Base-by-base conservation (phyloP, 2,329 filamentous ascomycete genomes). In the Emericellopsis cladophorae region DNA sequence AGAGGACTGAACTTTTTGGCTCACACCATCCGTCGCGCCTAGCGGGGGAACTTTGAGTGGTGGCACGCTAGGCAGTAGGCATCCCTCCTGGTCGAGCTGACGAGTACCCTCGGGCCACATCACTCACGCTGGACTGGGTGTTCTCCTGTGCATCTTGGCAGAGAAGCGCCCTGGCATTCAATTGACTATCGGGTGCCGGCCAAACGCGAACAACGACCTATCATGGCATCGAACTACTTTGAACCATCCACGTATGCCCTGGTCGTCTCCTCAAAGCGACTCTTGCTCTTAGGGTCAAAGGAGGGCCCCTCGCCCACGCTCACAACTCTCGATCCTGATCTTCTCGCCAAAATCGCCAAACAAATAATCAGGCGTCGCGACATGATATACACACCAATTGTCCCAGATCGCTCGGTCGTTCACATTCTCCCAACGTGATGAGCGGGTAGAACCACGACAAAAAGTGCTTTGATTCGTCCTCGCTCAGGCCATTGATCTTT, bases 351-450 rank as follows among this genome's bases (percentile, higher is more conserved):
- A 49, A 1, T 56, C 61, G n/a, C 24, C 24, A 18, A 34, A 31
- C 34, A 67, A 55, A 46, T 72, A 70, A 46, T 76, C 72, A 11
- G 63, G 64, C 0, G 70, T 76, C 0, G 71, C 72, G 2, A 67
- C 64, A 46, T 77, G 72, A 48, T 68, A 76, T 1, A 68, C 68
- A n/a, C 62, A 68, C 7, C 72, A 59, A 47, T 76, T 76, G 46
- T 77, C 72, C 72, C 73, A 76, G 46, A 76, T 74, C 2, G 71
- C 72, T 51, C 59, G 47, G 26, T 76, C 73, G 38, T 70, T 65
- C 7, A 54, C 53, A 36, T 61, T 55, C 44, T 60, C 46, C 67
- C 67, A 71, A 42, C 53, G 65, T 59, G 1, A 76, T 56, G 10
- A 75, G 54, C 31, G 63, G 55, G 7, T 68, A 53, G 45, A 77